phyloP scores from a whole-genome alignment of 2,329 filamentous ascomycete species.

The Aureobasidium leucospermi region DNA sequence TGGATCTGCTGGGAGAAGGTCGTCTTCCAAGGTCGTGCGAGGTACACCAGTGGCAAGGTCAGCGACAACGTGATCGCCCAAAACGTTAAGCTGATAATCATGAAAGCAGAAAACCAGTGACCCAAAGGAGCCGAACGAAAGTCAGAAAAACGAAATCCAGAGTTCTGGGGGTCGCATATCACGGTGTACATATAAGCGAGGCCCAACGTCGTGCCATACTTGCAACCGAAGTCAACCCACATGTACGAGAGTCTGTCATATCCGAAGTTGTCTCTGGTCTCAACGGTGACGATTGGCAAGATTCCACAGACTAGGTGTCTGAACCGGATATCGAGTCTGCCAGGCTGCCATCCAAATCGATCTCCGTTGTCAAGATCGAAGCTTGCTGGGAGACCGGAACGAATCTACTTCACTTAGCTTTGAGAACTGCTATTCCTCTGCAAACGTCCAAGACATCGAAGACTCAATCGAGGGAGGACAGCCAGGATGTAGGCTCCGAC shows the following conservation, averaged over 20 bases:
- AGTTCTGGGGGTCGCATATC: not conserved
- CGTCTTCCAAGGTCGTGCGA: not conserved
- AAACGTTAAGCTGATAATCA: too few relatives aligned
- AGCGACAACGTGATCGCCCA: not conserved
- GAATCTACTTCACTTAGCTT: not conserved
- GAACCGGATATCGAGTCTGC: not conserved
- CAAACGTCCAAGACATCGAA: not conserved
- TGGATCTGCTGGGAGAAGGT: not conserved
- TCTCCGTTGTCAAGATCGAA: not conserved
- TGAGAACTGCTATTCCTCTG: not conserved
- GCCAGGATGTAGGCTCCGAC: not conserved
- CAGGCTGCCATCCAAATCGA: not conserved
- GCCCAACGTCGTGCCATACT: not conserved
- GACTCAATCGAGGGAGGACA: too few relatives aligned
- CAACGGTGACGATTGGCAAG: not conserved
- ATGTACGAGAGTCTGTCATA: not conserved
- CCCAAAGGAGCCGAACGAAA: too few relatives aligned
- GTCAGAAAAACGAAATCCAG: too few relatives aligned
- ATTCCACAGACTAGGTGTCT: not conserved
- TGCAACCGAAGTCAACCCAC: not conserved
- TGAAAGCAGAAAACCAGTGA: too few relatives aligned
- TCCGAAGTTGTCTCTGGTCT: not conserved
- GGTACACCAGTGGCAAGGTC: not conserved
- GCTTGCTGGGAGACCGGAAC: not conserved
- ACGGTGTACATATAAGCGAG: not conserved